Percentiles rank a stretch among this genome's conserved stretches.
Conservation (phyloP, 768 basidiomycete species). For the Leccinum disarticulatum region DNA sequence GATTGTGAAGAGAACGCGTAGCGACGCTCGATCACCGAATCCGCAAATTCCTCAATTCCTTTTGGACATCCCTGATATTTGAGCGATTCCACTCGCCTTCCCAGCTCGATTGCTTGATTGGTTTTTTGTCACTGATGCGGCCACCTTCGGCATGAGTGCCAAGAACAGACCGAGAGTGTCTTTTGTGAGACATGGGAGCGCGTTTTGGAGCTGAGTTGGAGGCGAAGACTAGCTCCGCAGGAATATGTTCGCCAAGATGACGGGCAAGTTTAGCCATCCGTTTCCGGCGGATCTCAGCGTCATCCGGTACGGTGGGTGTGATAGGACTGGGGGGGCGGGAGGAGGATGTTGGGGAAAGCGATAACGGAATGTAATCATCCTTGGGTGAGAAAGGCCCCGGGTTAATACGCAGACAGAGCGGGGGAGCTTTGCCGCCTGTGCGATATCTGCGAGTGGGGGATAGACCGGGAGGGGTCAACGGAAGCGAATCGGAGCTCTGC, state of each 20-base stretch:
- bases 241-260: conserved; percentile 59
- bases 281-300: conserved; percentile 39
- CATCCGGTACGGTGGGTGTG: conserved; percentile 24
- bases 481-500: conserved; percentile 13
- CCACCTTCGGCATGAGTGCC: background rate
- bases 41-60: conserved; percentile 34
- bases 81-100: conserved; percentile 42
- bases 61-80: conserved; percentile 40
- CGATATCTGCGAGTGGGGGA: conserved; percentile 13
- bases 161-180: conserved; percentile 20
- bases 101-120: conserved; percentile 24
- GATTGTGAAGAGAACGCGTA: background rate
- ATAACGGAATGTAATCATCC: conserved; percentile 7
- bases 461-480: conserved; percentile 21
- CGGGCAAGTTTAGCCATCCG: conserved; percentile 59
- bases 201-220: conserved; percentile 6
- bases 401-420: conserved; percentile 27
- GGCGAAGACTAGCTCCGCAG: conserved; percentile 51
- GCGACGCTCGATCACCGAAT: conserved; percentile 5
- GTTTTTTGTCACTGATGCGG: background rate
- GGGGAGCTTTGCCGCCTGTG: conserved; percentile 15
- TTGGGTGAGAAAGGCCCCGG: conserved; percentile 10
- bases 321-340: conserved; percentile 20
- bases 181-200: background rate
- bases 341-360: conserved; percentile 14